Base-by-base conservation (phyloP, 2,329 filamentous ascomycete genomes). In the Plenodomus lindquistii region DNA sequence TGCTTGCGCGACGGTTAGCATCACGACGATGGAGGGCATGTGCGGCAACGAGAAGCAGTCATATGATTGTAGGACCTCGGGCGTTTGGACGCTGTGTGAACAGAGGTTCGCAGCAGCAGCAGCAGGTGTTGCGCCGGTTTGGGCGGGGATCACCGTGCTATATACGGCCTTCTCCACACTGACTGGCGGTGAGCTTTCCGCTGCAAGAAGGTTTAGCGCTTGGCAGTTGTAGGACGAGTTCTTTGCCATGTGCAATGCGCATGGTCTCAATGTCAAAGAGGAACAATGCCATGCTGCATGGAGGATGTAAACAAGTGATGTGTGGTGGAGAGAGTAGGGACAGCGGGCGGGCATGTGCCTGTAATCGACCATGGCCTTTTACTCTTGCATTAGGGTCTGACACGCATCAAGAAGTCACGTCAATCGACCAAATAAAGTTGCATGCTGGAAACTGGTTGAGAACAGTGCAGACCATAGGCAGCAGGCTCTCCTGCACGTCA, bases 101-200 rank as follows among this genome's bases (percentile, higher is more conserved):
- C 6, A 4, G 27, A 4, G 27, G 27, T 31, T 31, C 27, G 27
- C 27, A 31, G 27, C 27, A 34, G 27, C 27, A 31, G 27, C 27
- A 34, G 27, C 15, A 20, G 24, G 27, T 15, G 27, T 31, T 15
- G 27, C 27, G 27, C 27, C 11, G 27, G 27, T 13, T 4, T 21
- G 21, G 34, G 5, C 24, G 57, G 41, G 39, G 44, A 46, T 52
- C 18, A 24, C 45, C 48, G 19, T 35, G 36, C 42, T 57, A 58
- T 57, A 54, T 60, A 57, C 40, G 50, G 21, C 40, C 34, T 42
- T 48, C 52, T 57, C 58, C 61, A 62, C 59, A 39, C 42, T 31
- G 24, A 40, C 45, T 55, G 44, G 59, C 56, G 55, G 56, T 62
- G 60, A 61, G 48, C 35, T 34, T 34, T 11, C 18, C 2, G 19